phyloP scores from a whole-genome alignment of 768 basidiomycete genomes.

The Mycena maculata region DNA sequence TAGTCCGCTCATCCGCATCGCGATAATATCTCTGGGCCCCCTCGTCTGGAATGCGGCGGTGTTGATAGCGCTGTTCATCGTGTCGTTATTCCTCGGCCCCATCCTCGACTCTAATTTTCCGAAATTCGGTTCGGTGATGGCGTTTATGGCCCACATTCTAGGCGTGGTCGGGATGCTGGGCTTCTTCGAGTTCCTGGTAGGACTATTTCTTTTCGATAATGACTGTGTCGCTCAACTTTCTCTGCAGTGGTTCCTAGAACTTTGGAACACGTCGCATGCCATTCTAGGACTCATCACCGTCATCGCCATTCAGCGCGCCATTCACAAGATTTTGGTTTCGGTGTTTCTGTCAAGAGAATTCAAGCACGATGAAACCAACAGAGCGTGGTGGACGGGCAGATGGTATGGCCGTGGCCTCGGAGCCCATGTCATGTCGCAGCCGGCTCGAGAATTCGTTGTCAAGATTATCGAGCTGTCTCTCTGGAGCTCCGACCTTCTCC shows the following conservation, averaged over 20 bases:
- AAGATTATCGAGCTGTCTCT: conserved; percentile 97
- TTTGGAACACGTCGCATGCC: conserved; percentile 92
- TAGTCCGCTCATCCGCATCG: conserved; percentile 91
- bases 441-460: conserved; percentile 96
- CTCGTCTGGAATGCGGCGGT: conserved; percentile 96
- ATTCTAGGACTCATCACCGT: conserved; percentile 93
- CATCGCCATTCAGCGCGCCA: conserved; percentile 89
- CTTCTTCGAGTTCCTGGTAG: conserved; percentile 96
- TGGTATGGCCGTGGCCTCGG: conserved; percentile 98
- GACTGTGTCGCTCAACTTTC: conserved; percentile 34
- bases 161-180: conserved; percentile 89
- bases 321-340: conserved; percentile 94
- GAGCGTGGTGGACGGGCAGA: conserved; percentile 98
- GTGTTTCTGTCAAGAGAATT: conserved; percentile 97
- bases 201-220: conserved; percentile 43
- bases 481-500: conserved; percentile 94
- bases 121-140: conserved; percentile 93
- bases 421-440: conserved; percentile 93
- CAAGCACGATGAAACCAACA: conserved; percentile 99
- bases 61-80: conserved; percentile 86
- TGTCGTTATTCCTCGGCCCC: conserved; percentile 93
- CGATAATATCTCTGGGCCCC: conserved; percentile 92
- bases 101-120: conserved; percentile 87
- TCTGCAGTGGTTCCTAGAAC: conserved; percentile 90
- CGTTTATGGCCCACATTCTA: conserved; percentile 86